Evolutionary conservation across 2,329 filamentous ascomycete species (phyloP), one percentile per base, ranked within the genome.

Genomic region (Arachnomyces sp.): DNA sequence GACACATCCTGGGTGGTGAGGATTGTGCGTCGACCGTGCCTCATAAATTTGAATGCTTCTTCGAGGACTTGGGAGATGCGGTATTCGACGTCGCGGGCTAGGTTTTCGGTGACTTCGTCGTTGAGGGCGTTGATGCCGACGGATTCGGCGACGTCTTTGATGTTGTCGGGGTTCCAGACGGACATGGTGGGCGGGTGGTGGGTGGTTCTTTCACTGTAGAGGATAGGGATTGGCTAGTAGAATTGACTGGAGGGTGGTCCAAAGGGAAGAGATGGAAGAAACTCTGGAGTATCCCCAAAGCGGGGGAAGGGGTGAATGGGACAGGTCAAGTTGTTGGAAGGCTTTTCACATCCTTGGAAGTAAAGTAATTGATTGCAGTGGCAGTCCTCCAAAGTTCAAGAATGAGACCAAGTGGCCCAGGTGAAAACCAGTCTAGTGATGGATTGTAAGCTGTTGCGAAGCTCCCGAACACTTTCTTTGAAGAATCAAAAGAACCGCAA

Each of bases 41-140:
- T 86, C 92, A 98, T 98, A 62, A 93, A 92, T 59, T 94, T 93
- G 53, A 96, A 73, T 2, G 89, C 84, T 66, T 96, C 90, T 54
- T 94, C 83, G 48, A 98, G 79, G 48, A 96, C 86, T 65, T 95
- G 89, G 34, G 86, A 84, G 51, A 98, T 77, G 44, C 92, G 84
- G 60, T 92, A 98, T 66, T 98, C 92, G 49, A 95, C 87, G 59
- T 98, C 92, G 59, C 93, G 86, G 7, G 88, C 82, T 33, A 98
- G 76, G 43, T 86, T 82, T 46, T 92, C 85, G 34, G 89, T 79
- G 15, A 92, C 84, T 46, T 96, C 90, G 44, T 94, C 86, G 58
- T 78, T 79, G 33, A 96, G 74, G 40, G 78, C 75, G 51, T 77
- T 71, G 53, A 98, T 89, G 43, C 92, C 92, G 35, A 96, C 85